Evolutionary conservation across 768 basidiomycete species (phyloP).

Genomic region (Aureoboletus auriporus): DNA sequence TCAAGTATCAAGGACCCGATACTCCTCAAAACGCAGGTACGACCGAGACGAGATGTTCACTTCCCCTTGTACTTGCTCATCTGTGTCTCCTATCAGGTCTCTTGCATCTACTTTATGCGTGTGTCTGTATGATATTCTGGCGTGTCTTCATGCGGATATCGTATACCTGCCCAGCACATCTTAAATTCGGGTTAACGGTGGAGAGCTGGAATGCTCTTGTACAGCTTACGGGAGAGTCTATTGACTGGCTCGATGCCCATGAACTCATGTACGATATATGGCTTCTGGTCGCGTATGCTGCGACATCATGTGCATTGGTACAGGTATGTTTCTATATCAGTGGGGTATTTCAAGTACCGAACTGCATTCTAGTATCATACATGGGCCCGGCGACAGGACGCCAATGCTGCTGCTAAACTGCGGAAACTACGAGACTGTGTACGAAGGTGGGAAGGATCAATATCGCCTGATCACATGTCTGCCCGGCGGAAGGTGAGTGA

Average conservation of each 20-base stretch:
- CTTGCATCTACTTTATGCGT: constrained; percentile 83
- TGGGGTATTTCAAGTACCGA: constrained; percentile 4
- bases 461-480: constrained; percentile 93
- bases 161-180: constrained; percentile 84
- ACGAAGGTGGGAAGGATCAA: constrained; percentile 79
- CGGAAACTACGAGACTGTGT: constrained; percentile 82
- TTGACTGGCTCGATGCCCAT: constrained; percentile 86
- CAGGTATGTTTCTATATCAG: constrained; percentile 54
- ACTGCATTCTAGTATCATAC: constrained; percentile 73
- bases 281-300: constrained; percentile 82
- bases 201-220: constrained; percentile 78
- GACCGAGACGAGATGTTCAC: constrained; percentile 18
- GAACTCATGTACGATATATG: constrained; percentile 83
- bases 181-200: constrained; percentile 80
- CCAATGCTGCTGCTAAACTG: constrained; percentile 68
- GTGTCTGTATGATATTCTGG: constrained; percentile 96
- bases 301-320: constrained; percentile 84
- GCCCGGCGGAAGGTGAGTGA: constrained; percentile 76
- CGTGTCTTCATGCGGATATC: constrained; percentile 98
- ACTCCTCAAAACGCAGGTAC: constrained; percentile 64
- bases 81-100: constrained; percentile 49
- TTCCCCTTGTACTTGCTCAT: constrained; percentile 2
- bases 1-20: constrained; percentile 72
- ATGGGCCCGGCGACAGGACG: constrained; percentile 80
- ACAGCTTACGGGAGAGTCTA: constrained; percentile 67